A percentile compares a stretch with the other conserved stretches of the same genome.
Evolutionary conservation across 805 yeast genomes (phyloP).

Genomic region (Nakazawaea peltata): DNA sequence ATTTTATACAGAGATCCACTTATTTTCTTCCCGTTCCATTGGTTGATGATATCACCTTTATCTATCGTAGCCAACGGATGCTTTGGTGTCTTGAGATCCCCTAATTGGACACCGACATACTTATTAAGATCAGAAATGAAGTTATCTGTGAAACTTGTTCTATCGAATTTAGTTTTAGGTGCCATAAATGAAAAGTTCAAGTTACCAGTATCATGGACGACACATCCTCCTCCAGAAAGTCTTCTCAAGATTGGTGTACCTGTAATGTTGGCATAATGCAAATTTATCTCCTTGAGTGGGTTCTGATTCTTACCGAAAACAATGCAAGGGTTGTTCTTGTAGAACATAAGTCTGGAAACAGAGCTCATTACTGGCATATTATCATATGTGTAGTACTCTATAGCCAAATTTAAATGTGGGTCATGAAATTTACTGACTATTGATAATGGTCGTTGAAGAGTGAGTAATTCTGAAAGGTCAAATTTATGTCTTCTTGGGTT

Average conservation of each 20-base stretch:
- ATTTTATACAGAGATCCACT: conserved; percentile 93
- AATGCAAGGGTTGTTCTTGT: conserved; percentile 76
- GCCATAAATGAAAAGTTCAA: conserved; percentile 79
- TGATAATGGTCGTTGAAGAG: conserved; percentile 35
- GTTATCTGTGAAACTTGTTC: conserved; percentile 44
- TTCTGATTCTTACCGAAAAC: conserved; percentile 95
- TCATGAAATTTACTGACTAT: conserved; percentile 50
- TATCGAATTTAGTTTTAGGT: conserved; percentile 53
- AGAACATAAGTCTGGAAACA: conserved; percentile 56
- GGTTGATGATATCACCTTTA: conserved; percentile 72
- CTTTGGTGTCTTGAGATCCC: conserved; percentile 12
- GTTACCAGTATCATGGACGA: conserved; percentile 88
- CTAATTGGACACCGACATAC: conserved; percentile 11
- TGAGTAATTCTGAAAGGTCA: background rate
- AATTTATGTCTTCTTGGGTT: background rate
- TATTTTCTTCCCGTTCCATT: conserved; percentile 42
- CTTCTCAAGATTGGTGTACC: conserved; percentile 69
- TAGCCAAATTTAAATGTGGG: conserved; percentile 72
- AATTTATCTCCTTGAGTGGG: conserved; percentile 80
- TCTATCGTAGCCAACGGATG: conserved; percentile 43
- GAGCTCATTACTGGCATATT: conserved; percentile 41
- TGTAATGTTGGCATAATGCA: conserved; percentile 41
- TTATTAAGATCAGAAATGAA: conserved; percentile 32
- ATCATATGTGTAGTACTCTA: conserved; percentile 73
- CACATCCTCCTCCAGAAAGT: conserved; percentile 93